A percentile compares a stretch with the other conserved stretches of the same genome.
Evolutionary conservation across 2,329 filamentous ascomycete genomes (phyloP).

Genomic region (Aspergillus brunneoviolaceus): DNA sequence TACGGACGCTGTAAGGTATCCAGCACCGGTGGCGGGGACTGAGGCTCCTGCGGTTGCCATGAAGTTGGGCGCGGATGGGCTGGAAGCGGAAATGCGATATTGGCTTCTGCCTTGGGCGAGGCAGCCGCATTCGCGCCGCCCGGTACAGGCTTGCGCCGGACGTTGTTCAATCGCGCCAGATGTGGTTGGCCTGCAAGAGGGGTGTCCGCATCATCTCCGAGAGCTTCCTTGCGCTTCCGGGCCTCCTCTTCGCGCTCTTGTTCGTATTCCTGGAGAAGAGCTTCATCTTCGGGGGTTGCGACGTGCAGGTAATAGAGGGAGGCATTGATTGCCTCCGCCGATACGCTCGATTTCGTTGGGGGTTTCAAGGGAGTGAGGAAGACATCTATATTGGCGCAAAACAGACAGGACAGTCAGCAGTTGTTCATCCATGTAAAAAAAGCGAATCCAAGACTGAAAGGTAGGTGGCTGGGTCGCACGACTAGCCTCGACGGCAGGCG

Average conservation of each 20-base stretch:
- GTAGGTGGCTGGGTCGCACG: not conserved
- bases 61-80: conserved; percentile 10
- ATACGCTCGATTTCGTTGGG: conserved; percentile 76
- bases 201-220: conserved; percentile 21
- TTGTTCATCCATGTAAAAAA: not conserved
- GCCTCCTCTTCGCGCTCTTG: conserved; percentile 34
- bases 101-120: conserved; percentile 14
- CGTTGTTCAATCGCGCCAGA: conserved; percentile 37
- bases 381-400: conserved; percentile 62
- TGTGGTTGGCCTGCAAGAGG: conserved; percentile 27
- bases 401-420: conserved; percentile 11
- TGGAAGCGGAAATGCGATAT: conserved; percentile 17
- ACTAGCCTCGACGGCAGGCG: not conserved
- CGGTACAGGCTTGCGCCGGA: conserved; percentile 41
- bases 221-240: conserved; percentile 25
- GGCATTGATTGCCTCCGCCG: conserved; percentile 78
- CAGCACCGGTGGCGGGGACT: not conserved
- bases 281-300: conserved; percentile 60
- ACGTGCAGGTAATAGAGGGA: conserved; percentile 92
- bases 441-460: not conserved
- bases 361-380: conserved; percentile 92
- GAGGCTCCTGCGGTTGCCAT: conserved; percentile 21
- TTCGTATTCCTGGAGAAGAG: conserved; percentile 40
- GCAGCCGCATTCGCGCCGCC: conserved; percentile 8
- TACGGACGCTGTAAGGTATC: conserved; percentile 17